Conservation (phyloP, 495 filamentous ascomycete species). For the Aspergillus sclerotiicarbonarius region DNA sequence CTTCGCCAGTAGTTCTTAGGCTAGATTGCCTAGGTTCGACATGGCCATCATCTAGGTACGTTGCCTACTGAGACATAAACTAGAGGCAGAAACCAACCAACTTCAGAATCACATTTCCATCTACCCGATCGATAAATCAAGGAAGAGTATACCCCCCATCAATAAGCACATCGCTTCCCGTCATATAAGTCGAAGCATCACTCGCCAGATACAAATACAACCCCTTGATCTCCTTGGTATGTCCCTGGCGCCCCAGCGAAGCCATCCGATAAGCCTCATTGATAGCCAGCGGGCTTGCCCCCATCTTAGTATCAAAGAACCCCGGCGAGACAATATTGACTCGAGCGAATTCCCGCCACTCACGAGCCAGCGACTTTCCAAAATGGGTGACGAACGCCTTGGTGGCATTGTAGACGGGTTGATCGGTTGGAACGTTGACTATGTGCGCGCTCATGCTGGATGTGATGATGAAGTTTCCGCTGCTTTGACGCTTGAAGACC, state of each 20-base stretch:
- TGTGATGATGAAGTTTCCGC: slow-evolving; percentile 70
- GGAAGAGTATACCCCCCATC: slow-evolving; percentile 57
- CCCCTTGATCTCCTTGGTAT: slow-evolving; percentile 64
- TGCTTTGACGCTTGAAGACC: slow-evolving; percentile 54
- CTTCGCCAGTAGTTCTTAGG: too few species aligned
- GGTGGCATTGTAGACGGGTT: slow-evolving; percentile 65
- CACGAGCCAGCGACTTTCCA: slow-evolving; percentile 64
- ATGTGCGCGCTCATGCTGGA: slow-evolving; percentile 77
- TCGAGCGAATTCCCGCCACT: slow-evolving; percentile 63
- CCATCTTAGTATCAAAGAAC: slow-evolving; percentile 65
- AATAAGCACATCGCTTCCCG: slow-evolving; percentile 58
- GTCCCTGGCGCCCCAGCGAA: slow-evolving; percentile 55
- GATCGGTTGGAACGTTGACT: slow-evolving; percentile 66
- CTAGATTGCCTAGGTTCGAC: too few species aligned
- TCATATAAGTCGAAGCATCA: slow-evolving; percentile 68
- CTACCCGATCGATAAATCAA: background rate
- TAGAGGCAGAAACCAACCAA: too few species aligned
- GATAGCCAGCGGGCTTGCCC: slow-evolving; percentile 49
- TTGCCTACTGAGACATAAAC: too few species aligned
- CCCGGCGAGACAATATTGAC: slow-evolving; percentile 68
- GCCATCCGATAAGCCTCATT: slow-evolving; percentile 62
- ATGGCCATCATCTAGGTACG: too few species aligned
- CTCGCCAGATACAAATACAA: slow-evolving; percentile 61
- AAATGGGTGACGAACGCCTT: slow-evolving; percentile 69
- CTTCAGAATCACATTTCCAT: too few species aligned